Evolutionary conservation across 352 stramenopile species (phyloP), one percentile per base, ranked within the genome.

Genomic region (Elongisporangium anandrum): DNA sequence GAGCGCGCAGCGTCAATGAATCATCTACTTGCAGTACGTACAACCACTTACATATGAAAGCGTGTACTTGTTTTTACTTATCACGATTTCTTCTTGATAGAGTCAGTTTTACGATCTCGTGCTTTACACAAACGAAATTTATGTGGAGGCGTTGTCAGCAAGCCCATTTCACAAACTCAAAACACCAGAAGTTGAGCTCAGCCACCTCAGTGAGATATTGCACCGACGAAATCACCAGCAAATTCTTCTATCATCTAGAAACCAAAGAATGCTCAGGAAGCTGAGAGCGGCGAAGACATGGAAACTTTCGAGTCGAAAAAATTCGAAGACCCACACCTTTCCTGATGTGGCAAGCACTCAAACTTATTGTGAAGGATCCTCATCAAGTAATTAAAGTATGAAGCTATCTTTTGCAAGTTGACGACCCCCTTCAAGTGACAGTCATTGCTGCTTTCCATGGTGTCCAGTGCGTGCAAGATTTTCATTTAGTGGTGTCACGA

Each of bases 71-170:
- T 29, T 3, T 29, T 29, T 29, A n/a, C n/a, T 29, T 29, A 3
- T 29, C 24, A 29, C 24, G 7, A 29, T 29, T 29, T 3, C 24
- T n/a, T 3, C 24, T 7, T 29, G 24, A 29, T 61, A 78, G 68
- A 61, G 68, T 23, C 72, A 79, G 22, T 50, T 87, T 7, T 72
- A 72, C 13, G 77, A 85, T 50, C 17, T 77, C 3, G 57, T 68
- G 20, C 16, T 73, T 7, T 65, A 68, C 9, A 52, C 77, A 3
- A 64, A 73, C 41, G 77, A 86, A 39, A 45, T 79, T 3, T 78
- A 81, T 17, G 67, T 85, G 12, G 75, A 88, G 9, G 70, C 74
- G 1, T n/a, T 85, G 4, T 73, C 68, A 1, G 77, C 61, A 19
- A 82, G 68, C 21, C 75, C 77, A 10, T 85, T 84, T 51, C 65